Evolutionary conservation across 108 stramenopile species (phyloP).

Genomic region (Mediolabrus comicus): DNA sequence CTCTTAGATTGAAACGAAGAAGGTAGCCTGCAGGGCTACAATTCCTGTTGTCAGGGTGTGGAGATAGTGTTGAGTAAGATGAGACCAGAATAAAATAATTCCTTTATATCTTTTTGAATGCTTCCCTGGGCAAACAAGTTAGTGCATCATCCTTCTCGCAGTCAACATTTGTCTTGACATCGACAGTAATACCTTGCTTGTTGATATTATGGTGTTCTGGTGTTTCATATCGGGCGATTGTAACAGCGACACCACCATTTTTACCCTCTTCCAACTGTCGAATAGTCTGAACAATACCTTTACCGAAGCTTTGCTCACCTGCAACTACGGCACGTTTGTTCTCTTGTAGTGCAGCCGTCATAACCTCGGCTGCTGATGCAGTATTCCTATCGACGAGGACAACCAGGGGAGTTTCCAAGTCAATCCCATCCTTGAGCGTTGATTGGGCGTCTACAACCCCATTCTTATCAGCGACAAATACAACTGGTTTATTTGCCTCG

Average conservation of each 20-base stretch:
- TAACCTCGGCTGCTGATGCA: slow-evolving; percentile 87
- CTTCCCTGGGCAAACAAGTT: slow-evolving; percentile 49
- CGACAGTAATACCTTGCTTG: slow-evolving; percentile 75
- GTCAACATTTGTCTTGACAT: slow-evolving; percentile 56
- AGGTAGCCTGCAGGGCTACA: too few relatives aligned
- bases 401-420: slow-evolving; percentile 64
- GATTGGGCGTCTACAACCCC: slow-evolving; percentile 70
- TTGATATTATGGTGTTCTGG: slow-evolving; percentile 87
- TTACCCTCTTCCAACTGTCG: slow-evolving; percentile 53
- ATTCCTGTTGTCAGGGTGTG: too few relatives aligned
- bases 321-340: slow-evolving; percentile 77
- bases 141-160: slow-evolving; percentile 79
- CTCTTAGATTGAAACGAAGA: too few relatives aligned
- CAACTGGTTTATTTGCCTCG: slow-evolving; percentile 72
- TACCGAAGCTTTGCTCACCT: slow-evolving; percentile 87
- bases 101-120: slow-evolving; percentile 18
- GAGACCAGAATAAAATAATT: neutral
- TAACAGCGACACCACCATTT: slow-evolving; percentile 89
- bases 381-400: slow-evolving; percentile 86
- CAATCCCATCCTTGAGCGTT: slow-evolving; percentile 66
- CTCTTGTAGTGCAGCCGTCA: slow-evolving; percentile 87
- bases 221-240: slow-evolving; percentile 87
- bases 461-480: slow-evolving; percentile 83
- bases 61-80: too few relatives aligned
- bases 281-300: slow-evolving; percentile 91